phyloP scores from a whole-genome alignment of 768 basidiomycete genomes.

The Trametopsis cervina region DNA sequence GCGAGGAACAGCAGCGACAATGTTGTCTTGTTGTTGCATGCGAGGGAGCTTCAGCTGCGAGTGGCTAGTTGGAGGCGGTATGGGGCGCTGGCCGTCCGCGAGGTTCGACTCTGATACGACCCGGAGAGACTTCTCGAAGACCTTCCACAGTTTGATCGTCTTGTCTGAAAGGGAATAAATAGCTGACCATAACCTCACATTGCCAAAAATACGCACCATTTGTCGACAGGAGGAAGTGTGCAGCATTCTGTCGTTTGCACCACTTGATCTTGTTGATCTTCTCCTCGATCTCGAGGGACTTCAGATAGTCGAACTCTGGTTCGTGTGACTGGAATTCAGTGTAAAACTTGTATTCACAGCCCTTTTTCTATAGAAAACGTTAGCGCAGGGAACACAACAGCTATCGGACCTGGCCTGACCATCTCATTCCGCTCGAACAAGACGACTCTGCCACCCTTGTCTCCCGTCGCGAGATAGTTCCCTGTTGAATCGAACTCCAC shows the following conservation, averaged over 20 bases:
- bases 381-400: constrained; percentile 5
- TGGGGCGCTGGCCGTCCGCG: constrained; percentile 65
- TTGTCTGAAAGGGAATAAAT: constrained; percentile 60
- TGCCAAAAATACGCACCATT: constrained; percentile 61
- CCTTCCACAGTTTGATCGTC: constrained; percentile 99
- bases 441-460: constrained; percentile 98
- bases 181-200: background rate
- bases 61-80: constrained; percentile 51
- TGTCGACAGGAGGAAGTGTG: constrained; percentile 94
- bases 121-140: constrained; percentile 96
- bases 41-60: constrained; percentile 79
- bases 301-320: constrained; percentile 99
- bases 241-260: constrained; percentile 97
- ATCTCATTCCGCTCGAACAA: constrained; percentile 97
- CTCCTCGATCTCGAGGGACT: constrained; percentile 99
- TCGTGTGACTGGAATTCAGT: constrained; percentile 99
- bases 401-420: constrained; percentile 40
- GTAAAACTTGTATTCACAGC: constrained; percentile 99
- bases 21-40: constrained; percentile 92
- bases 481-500: constrained; percentile 99
- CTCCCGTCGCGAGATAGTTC: constrained; percentile 98
- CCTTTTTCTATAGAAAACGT: constrained; percentile 73
- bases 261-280: constrained; percentile 99
- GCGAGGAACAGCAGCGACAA: constrained; percentile 95
- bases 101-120: constrained; percentile 98